phyloP scores from a whole-genome alignment of 2,329 filamentous ascomycete genomes.

The Stemphylium lycopersici region DNA sequence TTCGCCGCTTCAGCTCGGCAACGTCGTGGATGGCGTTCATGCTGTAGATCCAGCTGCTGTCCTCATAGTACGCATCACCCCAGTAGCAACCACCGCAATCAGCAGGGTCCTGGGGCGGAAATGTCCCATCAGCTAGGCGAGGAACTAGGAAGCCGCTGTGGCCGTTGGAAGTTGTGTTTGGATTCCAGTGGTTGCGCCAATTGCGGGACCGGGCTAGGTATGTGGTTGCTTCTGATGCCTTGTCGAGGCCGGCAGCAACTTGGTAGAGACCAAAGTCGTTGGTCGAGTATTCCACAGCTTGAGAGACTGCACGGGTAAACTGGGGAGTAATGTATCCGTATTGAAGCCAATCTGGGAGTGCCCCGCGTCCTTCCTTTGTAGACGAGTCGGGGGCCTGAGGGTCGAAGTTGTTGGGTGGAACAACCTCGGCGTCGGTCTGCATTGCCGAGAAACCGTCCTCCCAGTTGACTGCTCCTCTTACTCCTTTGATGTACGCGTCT shows the following conservation, averaged over 20 bases:
- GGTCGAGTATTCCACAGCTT: conserved; percentile 70
- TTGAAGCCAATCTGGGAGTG: conserved; percentile 70
- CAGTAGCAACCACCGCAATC: conserved; percentile 70
- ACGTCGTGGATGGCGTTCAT: conserved; percentile 74
- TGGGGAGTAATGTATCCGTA: conserved; percentile 69
- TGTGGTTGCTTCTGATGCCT: conserved; percentile 58
- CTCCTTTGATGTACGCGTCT: conserved; percentile 73
- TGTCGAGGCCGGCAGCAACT: conserved; percentile 65
- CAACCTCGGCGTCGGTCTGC: conserved; percentile 70
- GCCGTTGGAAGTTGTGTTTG: conserved; percentile 60
- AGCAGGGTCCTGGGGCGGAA: conserved; percentile 58
- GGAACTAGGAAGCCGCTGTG: conserved; percentile 73
- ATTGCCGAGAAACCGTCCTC: conserved; percentile 58
- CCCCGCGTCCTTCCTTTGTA: conserved; percentile 71
- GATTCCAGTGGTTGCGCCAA: conserved; percentile 76
- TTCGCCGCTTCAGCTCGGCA: conserved; percentile 58
- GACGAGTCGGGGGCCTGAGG: conserved; percentile 62
- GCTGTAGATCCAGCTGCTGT: conserved; percentile 68
- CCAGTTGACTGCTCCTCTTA: conserved; percentile 68
- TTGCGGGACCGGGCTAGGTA: conserved; percentile 69
- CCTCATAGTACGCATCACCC: conserved; percentile 67
- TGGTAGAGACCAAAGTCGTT: conserved; percentile 73
- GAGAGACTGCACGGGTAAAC: conserved; percentile 66
- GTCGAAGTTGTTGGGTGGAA: conserved; percentile 65
- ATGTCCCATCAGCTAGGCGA: conserved; percentile 56